Evolutionary conservation across 2,329 filamentous ascomycete species (phyloP).

Genomic region (Colletotrichum siamense): DNA sequence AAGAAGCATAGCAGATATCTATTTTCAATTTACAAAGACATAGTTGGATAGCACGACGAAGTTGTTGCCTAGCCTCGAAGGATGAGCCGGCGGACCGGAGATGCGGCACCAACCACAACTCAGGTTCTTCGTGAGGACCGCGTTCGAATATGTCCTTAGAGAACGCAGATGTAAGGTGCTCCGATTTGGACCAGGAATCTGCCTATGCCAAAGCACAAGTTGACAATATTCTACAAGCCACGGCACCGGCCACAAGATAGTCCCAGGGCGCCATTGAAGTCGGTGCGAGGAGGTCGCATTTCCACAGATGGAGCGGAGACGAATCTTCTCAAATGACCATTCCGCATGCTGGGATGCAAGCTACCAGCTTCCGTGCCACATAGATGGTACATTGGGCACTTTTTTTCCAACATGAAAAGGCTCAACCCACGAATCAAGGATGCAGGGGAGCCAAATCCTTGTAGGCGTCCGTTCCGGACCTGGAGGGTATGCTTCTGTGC

Average conservation of each 20-base stretch:
- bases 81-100: constrained; percentile 16
- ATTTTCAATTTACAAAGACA: neutral
- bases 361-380: neutral
- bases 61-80: neutral
- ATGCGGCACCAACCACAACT: neutral
- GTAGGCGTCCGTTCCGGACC: neutral
- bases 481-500: constrained; percentile 1
- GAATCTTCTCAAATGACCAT: neutral
- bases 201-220: neutral
- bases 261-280: neutral
- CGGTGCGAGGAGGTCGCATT: neutral
- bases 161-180: neutral
- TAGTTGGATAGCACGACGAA: neutral
- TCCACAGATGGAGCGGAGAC: constrained; percentile 6
- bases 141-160: neutral
- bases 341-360: neutral
- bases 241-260: neutral
- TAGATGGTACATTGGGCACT: neutral
- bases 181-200: neutral
- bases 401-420: neutral
- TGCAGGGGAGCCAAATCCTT: neutral
- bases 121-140: neutral
- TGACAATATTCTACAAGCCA: neutral
- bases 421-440: constrained; percentile 6
- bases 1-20: neutral